Base-by-base conservation (phyloP, 805 yeast genomes). In the Ogataea glucozyma region DNA sequence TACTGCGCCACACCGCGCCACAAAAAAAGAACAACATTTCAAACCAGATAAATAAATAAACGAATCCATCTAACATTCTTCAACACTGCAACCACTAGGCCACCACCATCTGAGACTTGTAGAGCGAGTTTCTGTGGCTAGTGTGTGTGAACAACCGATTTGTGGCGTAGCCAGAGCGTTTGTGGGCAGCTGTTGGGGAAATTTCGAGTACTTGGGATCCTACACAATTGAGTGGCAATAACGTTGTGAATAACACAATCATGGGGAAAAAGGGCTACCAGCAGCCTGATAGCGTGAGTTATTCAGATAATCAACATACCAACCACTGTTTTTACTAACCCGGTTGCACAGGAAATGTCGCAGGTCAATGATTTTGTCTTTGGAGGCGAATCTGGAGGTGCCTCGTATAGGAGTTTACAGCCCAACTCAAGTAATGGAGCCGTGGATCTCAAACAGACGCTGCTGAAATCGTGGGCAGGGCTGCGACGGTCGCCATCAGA, bases 251-350 rank as follows among this genome's bases (percentile, higher is more conserved):
- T 21, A 34, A 24, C 5, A 35, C 11, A 14, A 36, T 10, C 4
- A 57, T 57, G 62, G 54, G 65, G 51, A 62, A 57, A 41, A 58
- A 54, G 30, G 68, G 68, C 13, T 64, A 64, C 41, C 65, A 62
- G 16, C 61, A 62, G 30, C 59, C 67, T 6, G 36, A 56, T 14
- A 54, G 49, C 36, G 66, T 61, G 57, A 34, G 66, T 21, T 6
- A 6, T n/a, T 27, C 11, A 10, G 14, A 4, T 16, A 26, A 26
- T 9, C 23, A 11, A 11, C 6, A 19, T 19, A 12, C n/a, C n/a
- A 22, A 8, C 6, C 9, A 7, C n/a, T 8, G 19, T 18, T 4
- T n/a, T 19, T 27, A 22, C 40, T 40, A 40, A 40, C 38, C 11
- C 31, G 10, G 13, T 22, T 18, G 16, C 17, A 10, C 29, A 46